Evolutionary conservation across 257 asterid genomes (phyloP).

Genomic region (Asclepias syriaca): DNA sequence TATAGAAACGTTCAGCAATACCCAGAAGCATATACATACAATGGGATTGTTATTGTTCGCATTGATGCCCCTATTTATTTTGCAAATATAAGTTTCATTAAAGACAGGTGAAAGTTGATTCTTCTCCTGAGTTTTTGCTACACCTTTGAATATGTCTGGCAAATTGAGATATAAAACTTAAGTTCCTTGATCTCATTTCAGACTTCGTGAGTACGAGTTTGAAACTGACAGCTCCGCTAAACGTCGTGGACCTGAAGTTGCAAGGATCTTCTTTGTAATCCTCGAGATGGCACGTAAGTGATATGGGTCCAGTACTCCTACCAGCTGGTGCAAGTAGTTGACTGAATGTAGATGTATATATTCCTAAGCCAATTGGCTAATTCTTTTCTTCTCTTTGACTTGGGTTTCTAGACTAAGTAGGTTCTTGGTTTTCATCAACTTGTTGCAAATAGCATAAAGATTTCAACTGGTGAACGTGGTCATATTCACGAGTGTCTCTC

Average conservation of each 20-base stretch:
- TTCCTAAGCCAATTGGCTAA: background rate
- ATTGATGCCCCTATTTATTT: slow-evolving; percentile 94
- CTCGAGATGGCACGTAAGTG: slow-evolving; percentile 98
- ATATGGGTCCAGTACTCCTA: background rate
- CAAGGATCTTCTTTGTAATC: slow-evolving; percentile 70
- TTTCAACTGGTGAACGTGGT: background rate
- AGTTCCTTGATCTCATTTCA: slow-evolving; percentile 22
- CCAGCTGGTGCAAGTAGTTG: background rate
- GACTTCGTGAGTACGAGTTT: slow-evolving; percentile 92
- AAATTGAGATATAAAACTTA: background rate
- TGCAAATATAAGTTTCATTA: slow-evolving; percentile 89
- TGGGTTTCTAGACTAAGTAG: background rate
- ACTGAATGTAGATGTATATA: background rate
- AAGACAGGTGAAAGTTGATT: slow-evolving; percentile 58
- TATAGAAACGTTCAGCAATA: slow-evolving; percentile 87
- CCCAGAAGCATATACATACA: slow-evolving; percentile 95
- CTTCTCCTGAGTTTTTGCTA: slow-evolving; percentile 7
- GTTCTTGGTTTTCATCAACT: background rate
- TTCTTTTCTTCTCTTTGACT: background rate
- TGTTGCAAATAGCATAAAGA: background rate
- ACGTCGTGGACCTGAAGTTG: slow-evolving; percentile 89
- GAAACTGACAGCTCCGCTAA: slow-evolving; percentile 45
- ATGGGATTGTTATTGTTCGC: slow-evolving; percentile 93
- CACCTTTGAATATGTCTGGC: background rate
- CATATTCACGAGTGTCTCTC: background rate